Conservation (phyloP, 257 asterid genomes). For the Solanum megistacrolobum region DNA sequence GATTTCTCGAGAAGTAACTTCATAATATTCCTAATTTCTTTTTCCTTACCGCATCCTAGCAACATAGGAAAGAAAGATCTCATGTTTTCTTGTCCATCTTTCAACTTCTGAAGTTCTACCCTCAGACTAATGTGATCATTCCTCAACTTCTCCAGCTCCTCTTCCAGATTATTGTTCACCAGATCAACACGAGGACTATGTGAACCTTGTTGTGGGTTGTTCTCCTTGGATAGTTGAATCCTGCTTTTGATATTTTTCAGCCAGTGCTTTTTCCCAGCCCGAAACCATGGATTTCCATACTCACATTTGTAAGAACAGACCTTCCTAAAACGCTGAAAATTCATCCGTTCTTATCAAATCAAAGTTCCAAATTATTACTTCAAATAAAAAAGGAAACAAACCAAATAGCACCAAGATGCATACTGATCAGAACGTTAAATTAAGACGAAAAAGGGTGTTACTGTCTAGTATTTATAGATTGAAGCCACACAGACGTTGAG, state of each 20-base stretch:
- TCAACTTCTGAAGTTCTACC: slow-evolving; percentile 19
- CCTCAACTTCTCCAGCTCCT: slow-evolving; percentile 11
- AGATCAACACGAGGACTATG: neutral
- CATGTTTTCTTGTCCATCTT: slow-evolving; percentile 6
- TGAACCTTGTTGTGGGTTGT: neutral
- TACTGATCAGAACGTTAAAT: neutral
- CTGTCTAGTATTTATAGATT: neutral
- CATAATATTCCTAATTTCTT: slow-evolving; percentile 4
- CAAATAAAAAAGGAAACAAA: neutral
- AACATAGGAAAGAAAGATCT: slow-evolving; percentile 8
- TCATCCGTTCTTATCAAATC: neutral
- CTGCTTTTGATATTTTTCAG: slow-evolving; percentile 29
- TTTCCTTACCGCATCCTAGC: neutral
- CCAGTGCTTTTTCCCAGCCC: slow-evolving; percentile 30
- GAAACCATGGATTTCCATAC: slow-evolving; percentile 36
- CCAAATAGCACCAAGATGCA: neutral
- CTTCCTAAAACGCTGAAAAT: slow-evolving; percentile 31
- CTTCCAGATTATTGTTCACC: slow-evolving; percentile 1
- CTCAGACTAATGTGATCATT: slow-evolving; percentile 22
- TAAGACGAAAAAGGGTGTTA: neutral
- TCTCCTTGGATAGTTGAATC: neutral
- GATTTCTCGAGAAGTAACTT: slow-evolving; percentile 5
- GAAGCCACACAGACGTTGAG: neutral
- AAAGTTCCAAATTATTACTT: neutral
- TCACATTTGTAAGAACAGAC: slow-evolving; percentile 23